Evolutionary conservation across 208 protist genomes (phyloP), one percentile per base, ranked within the genome.

Genomic region (Novymonas esmeraldas): DNA sequence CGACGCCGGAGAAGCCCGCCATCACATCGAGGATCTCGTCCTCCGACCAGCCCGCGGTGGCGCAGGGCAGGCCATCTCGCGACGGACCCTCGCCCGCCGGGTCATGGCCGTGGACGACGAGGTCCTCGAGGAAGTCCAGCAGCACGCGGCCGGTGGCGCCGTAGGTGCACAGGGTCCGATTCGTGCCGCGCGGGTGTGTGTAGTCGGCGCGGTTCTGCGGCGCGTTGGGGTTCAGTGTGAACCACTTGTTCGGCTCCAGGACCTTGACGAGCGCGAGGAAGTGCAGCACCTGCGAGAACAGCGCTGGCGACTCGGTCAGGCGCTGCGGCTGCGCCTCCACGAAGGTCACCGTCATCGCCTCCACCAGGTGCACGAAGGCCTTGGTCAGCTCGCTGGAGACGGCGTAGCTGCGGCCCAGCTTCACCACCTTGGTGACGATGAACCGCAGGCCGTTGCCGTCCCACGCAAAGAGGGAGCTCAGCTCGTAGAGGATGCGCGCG

Each of bases 231-330:
- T 84, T 86, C 36, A 60, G 65, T 9, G 86, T 81, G 72, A 84
- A 94, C 89, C 91, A 96, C 73, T 77, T 80, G 70, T 96, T 94
- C 26, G 91, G 91, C 77, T 94, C 81, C 57, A 94, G 83, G 1
- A 96, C 59, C 62, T 92, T 92, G 20, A 93, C 83, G 0, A 93
- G 71, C 0, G 91, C 86, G 26, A 96, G 75, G 60, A 96, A 96
- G 66, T 94, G 82, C 3, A 94, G 66, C 26, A 96, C 78, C 55
- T 93, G 82, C 3, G 81, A 73, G 6, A 79, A 70, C 46, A 96
- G 60, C 11, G 59, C 61, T 1, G 87, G 84, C 24, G 77, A 84
- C 48, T 70, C 69, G n/a, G 57, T 49, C 48, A 96, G 79, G 4
- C 88, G 86, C 45, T 79, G 73, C 20, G 91, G 85, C 72, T 93